These are phyloP conservation scores for Rhynchospora breviuscula DNA, from an alignment of 176 grass and related monocot genomes.

Conservation along the genomic window DNA sequence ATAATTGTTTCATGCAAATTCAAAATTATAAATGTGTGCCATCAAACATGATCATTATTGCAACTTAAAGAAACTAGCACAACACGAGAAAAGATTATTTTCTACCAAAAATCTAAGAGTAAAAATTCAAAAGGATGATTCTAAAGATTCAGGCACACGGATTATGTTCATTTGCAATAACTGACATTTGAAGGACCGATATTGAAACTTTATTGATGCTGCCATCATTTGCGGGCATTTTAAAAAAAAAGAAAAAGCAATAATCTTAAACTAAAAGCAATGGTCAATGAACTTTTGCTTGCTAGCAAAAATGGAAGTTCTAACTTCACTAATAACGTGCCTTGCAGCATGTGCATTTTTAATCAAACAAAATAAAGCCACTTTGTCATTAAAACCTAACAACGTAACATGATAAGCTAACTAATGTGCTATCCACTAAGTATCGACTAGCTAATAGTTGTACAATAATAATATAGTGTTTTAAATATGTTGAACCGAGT, in stretches of 20 bases:
- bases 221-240: not conserved
- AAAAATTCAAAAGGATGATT: not conserved
- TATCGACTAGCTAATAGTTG: not conserved
- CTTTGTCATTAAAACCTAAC: not conserved
- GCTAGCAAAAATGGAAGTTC: not conserved
- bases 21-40: not conserved
- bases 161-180: not conserved
- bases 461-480: not conserved
- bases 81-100: not conserved
- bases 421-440: slow-evolving; percentile 7
- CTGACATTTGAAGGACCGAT: not conserved
- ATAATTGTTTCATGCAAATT: not conserved
- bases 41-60: not conserved
- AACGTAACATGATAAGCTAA: not conserved
- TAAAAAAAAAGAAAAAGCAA: no score
- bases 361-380: not conserved
- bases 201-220: not conserved
- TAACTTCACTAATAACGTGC: not conserved
- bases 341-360: slow-evolving; percentile 1
- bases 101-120: not conserved
- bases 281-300: not conserved
- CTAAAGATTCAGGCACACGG: not conserved
- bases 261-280: not conserved
- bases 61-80: not conserved
- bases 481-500: not conserved